Base-by-base conservation (phyloP, 805 yeast species). In the Maudiozyma turicensis region DNA sequence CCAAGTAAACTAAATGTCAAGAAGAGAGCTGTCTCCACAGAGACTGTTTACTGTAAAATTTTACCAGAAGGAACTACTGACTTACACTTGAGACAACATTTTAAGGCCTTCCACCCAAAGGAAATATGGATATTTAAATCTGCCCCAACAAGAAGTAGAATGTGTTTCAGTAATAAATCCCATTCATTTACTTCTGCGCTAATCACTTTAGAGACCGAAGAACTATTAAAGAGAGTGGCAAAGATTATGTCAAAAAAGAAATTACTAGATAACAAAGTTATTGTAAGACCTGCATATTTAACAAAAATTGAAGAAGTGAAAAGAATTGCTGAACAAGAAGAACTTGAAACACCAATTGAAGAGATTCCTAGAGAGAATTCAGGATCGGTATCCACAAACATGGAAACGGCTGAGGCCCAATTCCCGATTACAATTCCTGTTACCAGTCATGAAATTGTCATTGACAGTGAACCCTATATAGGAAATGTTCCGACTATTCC, bases 51-150 rank as follows among this genome's bases (percentile, higher is more conserved):
- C 55, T 67, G 78, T 44, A 66, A 69, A 6, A 66, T 65, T 11
- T 60, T 77, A 37, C 68, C 73, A 30, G 60, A 65, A 26, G 70
- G 63, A 31, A 63, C 67, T 3, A 69, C 72, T 2, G 80, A 76
- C 54, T 65, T 65, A 9, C 76, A 74, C 7, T 54, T 78, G 48
- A 69, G 73, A 50, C 72, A 64, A 13, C 72, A 64, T 55, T 76
- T 77, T 50, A 60, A 65, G 20, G 74, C 66, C 0, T 78, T 64
- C 58, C 60, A 61, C 10, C 80, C 82, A 9, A 66, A 67, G 35
- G 76, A 72, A 41, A 71, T 78, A 39, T 73, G 71, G 60, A 69
- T 78, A 41, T 74, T 71, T 57, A 73, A 71, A 56, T 48, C 47
- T 1, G 40, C 50, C 11, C 47, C 40, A 33, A 41, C 30, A 3